Conservation (phyloP, 139 green algal species). For the Zygnema circumcarinatum region DNA sequence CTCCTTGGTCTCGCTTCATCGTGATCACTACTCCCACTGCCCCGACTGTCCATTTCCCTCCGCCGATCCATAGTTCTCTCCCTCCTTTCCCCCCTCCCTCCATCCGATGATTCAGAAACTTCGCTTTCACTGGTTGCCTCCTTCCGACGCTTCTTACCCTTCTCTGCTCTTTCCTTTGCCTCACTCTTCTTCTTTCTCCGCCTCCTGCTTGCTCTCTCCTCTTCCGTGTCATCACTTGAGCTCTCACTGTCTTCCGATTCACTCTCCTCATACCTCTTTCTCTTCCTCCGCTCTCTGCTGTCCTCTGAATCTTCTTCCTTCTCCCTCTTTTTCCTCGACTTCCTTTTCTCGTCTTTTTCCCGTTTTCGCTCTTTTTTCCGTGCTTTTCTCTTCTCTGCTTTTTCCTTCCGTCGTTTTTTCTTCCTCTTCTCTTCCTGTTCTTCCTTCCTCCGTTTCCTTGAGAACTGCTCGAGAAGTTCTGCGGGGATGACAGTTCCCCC, state of each 20-base stretch:
- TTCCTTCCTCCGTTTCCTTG: background rate
- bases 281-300: background rate
- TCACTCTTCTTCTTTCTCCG: background rate
- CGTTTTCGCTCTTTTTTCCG: background rate
- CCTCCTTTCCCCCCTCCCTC: background rate
- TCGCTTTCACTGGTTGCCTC: background rate
- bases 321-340: constrained; percentile 44
- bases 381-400: constrained; percentile 34
- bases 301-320: constrained; percentile 7
- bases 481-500: background rate
- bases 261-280: constrained; percentile 1
- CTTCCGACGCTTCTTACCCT: constrained; percentile 3
- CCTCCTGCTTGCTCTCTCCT: constrained; percentile 9
- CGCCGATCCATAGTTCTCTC: background rate
- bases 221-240: background rate
- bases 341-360: constrained; percentile 17
- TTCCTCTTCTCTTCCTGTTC: constrained; percentile 1
- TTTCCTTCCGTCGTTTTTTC: constrained; percentile 1
- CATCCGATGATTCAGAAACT: background rate
- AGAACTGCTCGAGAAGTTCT: background rate
- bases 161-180: constrained; percentile 29
- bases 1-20: background rate
- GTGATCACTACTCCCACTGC: background rate
- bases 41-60: background rate
- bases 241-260: background rate